These are phyloP conservation scores for Cenchrus purpureus DNA, from an alignment of 176 grass and related monocot genomes.

Conservation along the genomic window DNA sequence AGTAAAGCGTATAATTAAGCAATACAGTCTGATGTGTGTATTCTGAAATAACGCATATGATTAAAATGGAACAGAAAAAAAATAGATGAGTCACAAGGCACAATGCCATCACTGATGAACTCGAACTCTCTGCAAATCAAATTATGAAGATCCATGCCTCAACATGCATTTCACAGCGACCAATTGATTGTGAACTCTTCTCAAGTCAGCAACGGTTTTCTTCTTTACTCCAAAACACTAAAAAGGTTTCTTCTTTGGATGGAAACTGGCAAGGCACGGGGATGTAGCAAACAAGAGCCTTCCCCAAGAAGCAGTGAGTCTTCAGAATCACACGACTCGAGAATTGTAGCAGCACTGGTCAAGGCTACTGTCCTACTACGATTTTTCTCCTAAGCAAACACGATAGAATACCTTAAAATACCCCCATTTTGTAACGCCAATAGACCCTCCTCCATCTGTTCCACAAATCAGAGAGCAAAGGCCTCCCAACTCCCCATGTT, in stretches of 20 bases:
- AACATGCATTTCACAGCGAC: background rate
- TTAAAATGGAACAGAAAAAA: background rate
- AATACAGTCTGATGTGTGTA: background rate
- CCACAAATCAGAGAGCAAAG: background rate
- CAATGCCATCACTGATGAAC: background rate
- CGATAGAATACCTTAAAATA: background rate
- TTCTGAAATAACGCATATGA: background rate
- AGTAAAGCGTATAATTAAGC: background rate
- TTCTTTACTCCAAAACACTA: background rate
- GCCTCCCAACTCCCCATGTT: background rate
- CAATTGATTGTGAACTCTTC: background rate
- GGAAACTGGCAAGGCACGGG: background rate
- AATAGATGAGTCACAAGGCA: no score
- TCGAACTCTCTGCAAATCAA: background rate
- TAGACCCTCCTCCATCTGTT: background rate
- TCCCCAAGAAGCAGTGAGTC: background rate
- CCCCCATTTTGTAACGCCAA: background rate
- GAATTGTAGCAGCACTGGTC: background rate
- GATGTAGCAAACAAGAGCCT: background rate
- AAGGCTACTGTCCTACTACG: background rate
- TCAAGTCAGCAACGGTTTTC: background rate
- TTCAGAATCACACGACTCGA: background rate
- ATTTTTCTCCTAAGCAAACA: background rate
- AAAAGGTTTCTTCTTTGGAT: background rate
- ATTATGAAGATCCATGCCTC: background rate